Evolutionary conservation across 352 stramenopile species (phyloP), one percentile per base, ranked within the genome.

Genomic region (Globisporangium radiosum): DNA sequence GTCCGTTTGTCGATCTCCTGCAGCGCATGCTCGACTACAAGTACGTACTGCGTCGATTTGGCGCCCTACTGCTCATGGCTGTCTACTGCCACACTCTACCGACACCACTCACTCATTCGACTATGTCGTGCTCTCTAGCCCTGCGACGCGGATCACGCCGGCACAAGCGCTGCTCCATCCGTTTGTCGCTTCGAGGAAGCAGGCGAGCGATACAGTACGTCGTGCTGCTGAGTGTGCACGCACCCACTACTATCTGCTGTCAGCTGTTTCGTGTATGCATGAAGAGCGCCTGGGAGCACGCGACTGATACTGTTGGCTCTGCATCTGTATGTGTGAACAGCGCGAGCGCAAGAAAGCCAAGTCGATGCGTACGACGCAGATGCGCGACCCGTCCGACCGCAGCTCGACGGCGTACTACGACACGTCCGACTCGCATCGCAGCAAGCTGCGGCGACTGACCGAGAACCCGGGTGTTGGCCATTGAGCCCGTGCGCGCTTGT

Each of bases 11-110:
- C 7, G 96, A 98, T 69, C 73, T 99, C 10, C 71, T 99, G 10
- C 75, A 92, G 63, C 73, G 82, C 40, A 99, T 99, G 95, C 76
- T 99, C 15, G 78, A 96, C n/a, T 98, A 92, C 65, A 86, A 98
- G 85, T 95, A 85, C 36, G 85, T 83, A 4, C 3, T 33, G 43
- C 11, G 43, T 7, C 43, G 13, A n/a, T 11, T 11, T 43, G 13
- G 11, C 11, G 0, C 43, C n/a, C 43, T 8, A 15, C 7, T n/a
- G 43, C n/a, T 13, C 3, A n/a, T 47, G 7, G 14, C 0, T 50
- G 45, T 25, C n/a, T 13, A 1, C 7, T 9, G 45, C 0, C n/a
- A 25, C 45, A 50, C 25, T n/a, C 8, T n/a, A 7, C 44, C 36
- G n/a, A 10, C 37, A 2, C 14, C n/a, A 42, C 3, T 14, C 39